Evolutionary conservation across 2,329 filamentous ascomycete genomes (phyloP), one percentile per base, ranked within the genome.

Genomic region (Aspergillus pseudoviridinutans): DNA sequence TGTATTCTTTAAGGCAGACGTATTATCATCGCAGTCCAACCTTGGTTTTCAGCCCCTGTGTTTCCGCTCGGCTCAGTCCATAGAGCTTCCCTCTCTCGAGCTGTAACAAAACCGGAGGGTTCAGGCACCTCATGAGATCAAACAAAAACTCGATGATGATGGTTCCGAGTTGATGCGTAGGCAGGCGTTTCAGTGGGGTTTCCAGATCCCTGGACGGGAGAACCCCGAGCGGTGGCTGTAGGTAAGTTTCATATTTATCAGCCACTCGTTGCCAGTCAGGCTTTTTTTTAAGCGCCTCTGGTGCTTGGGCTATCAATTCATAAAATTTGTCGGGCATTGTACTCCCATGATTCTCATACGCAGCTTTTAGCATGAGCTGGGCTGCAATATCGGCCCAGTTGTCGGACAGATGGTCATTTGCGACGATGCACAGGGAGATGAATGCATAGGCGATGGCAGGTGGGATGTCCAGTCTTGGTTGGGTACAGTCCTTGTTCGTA

Each of bases 91-190:
- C 80, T 27, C 72, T 73, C 60, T 84, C 82, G 3, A 85, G 70
- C 60, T 84, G 82, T 1, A 77, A 64, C 1, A 85, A 73, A 22
- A 84, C 71, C 0, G 83, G 83, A 32, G 73, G 69, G 22, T 77
- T 67, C 20, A 81, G 66, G 6, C 68, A 71, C 2, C 71, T 65
- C 57, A 81, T 74, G 12, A 84, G 66, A 28, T 72, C 67, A 0
- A 68, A 61, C 6, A 85, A 61, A 57, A 79, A 80, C 0, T 68
- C 66, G 3, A 78, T 59, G 1, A 83, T 60, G 1, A 63, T 59
- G 3, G 64, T 58, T 49, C 80, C 77, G 38, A 82, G 79, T 3
- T 66, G 63, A 9, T 58, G 61, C 7, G 74, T 68, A 53, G 69
- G 74, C 51, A 72, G 67, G 2, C 61, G 57, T 5, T 61, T 56